A percentile compares a stretch with the other conserved stretches of the same genome.
phyloP scores from a whole-genome alignment of 1,284 basidiomycete genomes.

The Fomes fomentarius region DNA sequence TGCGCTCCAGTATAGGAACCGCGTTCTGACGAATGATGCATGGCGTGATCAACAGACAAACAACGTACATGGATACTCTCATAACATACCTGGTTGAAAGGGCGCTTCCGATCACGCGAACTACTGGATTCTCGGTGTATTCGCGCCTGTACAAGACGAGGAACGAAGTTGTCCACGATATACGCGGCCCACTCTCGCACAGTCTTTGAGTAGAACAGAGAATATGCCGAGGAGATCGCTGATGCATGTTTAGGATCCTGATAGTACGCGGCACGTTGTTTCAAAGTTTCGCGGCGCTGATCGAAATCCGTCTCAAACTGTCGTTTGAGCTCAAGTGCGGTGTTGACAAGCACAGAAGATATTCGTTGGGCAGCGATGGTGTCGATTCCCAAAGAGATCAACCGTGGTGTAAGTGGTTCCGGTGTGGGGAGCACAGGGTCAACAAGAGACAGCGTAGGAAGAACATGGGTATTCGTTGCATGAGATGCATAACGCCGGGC shows the following conservation, averaged over 20 bases:
- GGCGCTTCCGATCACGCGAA: no score
- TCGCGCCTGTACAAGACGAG: neutral
- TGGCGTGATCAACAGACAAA: no score
- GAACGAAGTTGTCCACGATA: neutral
- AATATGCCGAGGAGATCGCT: neutral
- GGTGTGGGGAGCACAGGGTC: neutral
- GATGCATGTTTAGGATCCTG: neutral
- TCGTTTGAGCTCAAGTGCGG: neutral
- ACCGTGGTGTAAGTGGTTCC: neutral
- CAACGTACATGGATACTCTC: no score
- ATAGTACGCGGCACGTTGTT: neutral
- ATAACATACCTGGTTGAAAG: constrained; percentile 13
- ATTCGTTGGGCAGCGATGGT: neutral
- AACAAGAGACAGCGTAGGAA: neutral
- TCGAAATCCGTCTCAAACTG: neutral
- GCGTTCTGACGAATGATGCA: constrained; percentile 40
- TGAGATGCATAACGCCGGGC: neutral
- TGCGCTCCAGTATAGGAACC: constrained; percentile 49
- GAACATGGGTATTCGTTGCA: neutral
- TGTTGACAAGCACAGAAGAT: neutral
- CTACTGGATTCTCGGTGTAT: no score
- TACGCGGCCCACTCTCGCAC: neutral
- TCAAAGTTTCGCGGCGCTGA: neutral
- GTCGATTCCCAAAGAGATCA: neutral
- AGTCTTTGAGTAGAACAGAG: neutral